phyloP scores from a whole-genome alignment of 495 filamentous ascomycete genomes.

The Rhypophila decipiens region DNA sequence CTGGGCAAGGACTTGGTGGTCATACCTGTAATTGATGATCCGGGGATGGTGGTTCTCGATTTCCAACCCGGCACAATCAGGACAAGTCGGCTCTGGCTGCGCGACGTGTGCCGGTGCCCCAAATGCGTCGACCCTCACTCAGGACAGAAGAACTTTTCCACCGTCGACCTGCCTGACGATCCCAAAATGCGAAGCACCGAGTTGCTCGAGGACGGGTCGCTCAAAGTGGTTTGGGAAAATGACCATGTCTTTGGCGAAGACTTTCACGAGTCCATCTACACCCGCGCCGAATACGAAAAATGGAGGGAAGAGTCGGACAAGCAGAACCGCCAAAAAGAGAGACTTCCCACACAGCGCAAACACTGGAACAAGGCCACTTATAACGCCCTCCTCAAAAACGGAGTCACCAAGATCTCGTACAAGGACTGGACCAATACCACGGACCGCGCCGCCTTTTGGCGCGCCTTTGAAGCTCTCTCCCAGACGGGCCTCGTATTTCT shows the following conservation, averaged over 20 bases:
- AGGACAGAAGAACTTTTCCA: slow-evolving; percentile 75
- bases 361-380: slow-evolving; percentile 16
- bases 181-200: slow-evolving; percentile 36
- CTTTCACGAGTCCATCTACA: slow-evolving; percentile 10
- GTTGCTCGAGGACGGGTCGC: slow-evolving; percentile 26
- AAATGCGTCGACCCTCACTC: slow-evolving; percentile 70
- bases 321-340: neutral
- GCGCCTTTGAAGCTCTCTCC: slow-evolving; percentile 48
- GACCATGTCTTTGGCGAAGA: slow-evolving; percentile 15
- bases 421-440: slow-evolving; percentile 58
- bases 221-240: slow-evolving; percentile 54
- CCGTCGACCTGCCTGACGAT: slow-evolving; percentile 57
- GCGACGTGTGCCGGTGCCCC: slow-evolving; percentile 70
- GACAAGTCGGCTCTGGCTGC: slow-evolving; percentile 52
- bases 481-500: slow-evolving; percentile 67
- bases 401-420: slow-evolving; percentile 47
- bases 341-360: slow-evolving; percentile 8
- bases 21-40: too few relatives aligned
- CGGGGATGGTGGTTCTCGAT: too few relatives aligned
- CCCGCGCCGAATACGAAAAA: slow-evolving; percentile 5
- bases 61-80: too few relatives aligned
- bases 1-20: too few relatives aligned
- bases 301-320: too few relatives aligned
- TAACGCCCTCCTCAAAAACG: slow-evolving; percentile 32
- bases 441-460: slow-evolving; percentile 33